Evolutionary conservation across 2,329 filamentous ascomycete species (phyloP), one percentile per base, ranked within the genome.

Genomic region (Pseudocercospora musae): DNA sequence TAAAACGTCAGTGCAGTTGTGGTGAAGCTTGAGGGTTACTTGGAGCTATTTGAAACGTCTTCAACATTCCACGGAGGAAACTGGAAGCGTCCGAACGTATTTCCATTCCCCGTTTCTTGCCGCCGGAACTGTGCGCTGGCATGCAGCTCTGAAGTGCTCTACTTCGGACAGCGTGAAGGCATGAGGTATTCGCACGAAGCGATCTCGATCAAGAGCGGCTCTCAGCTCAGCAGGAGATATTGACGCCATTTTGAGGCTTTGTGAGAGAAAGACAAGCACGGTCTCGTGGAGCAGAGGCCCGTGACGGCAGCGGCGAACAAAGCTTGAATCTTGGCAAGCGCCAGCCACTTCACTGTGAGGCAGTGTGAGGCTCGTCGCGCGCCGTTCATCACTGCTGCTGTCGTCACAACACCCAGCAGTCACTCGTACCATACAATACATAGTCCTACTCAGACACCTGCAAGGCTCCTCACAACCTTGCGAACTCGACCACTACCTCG

Each of bases 71-170:
- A 96, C 0, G 92, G 92, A 0, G 92, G 92, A 78, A 96, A 96
- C 77, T 96, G 90, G 90, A 2, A 95, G 85, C 0, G 90, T 94
- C 67, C 92, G 89, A 71, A 96, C 87, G 77, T 89, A 84, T 2
- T 90, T 90, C 92, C 92, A 96, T 65, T 82, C 72, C 40, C 91
- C 91, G n/a, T 79, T 69, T 66, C 90, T 86, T 46, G 90, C 89
- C 46, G 85, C 78, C 2, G 78, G 73, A 20, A 87, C 86, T n/a
- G 85, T 83, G 61, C 82, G 75, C 33, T 78, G 73, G 56, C 87
- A 85, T 46, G 87, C 87, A 58, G 74, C 72, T 69, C 87, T 88
- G 66, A 94, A 86, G 20, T 78, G 70, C 23, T 79, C 65, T 49
- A 95, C 79, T 63, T 87, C 80, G 18, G 77, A 60, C 1, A 81